Conservation (phyloP, 2,329 filamentous ascomycete genomes). For the Fusarium gaditjirri region DNA sequence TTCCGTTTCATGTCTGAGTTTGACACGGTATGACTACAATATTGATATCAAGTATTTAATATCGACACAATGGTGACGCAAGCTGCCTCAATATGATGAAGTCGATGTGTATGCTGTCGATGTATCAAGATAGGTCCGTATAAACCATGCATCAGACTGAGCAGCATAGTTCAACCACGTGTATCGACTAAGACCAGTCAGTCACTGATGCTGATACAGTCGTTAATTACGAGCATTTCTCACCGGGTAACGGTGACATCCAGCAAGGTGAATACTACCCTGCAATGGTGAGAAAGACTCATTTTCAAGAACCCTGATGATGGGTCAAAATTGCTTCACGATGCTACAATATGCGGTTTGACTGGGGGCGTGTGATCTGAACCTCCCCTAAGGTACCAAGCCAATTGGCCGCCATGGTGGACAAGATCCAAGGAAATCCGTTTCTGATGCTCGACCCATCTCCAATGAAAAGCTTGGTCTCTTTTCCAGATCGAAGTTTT, state of each 20-base stretch:
- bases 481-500: constrained; percentile 16
- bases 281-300: constrained; percentile 9
- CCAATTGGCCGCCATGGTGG: neutral
- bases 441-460: constrained; percentile 20
- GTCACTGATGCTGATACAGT: constrained; percentile 2
- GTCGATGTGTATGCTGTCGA: neutral
- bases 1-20: constrained; percentile 3
- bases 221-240: neutral
- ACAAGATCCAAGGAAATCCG: constrained; percentile 5
- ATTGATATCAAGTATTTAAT: neutral
- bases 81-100: neutral
- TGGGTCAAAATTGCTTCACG: constrained; percentile 19
- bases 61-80: constrained; percentile 9
- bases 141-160: neutral
- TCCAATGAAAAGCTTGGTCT: constrained; percentile 25
- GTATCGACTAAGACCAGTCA: constrained; percentile 6
- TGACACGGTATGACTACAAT: neutral
- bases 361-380: neutral
- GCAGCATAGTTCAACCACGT: neutral
- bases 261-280: constrained; percentile 4
- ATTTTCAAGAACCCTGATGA: constrained; percentile 10
- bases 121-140: neutral
- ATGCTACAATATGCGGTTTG: constrained; percentile 16
- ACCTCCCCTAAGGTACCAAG: neutral
- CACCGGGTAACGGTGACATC: neutral